Conservation (phyloP, 768 basidiomycete genomes). For the Lentinula sp. region DNA sequence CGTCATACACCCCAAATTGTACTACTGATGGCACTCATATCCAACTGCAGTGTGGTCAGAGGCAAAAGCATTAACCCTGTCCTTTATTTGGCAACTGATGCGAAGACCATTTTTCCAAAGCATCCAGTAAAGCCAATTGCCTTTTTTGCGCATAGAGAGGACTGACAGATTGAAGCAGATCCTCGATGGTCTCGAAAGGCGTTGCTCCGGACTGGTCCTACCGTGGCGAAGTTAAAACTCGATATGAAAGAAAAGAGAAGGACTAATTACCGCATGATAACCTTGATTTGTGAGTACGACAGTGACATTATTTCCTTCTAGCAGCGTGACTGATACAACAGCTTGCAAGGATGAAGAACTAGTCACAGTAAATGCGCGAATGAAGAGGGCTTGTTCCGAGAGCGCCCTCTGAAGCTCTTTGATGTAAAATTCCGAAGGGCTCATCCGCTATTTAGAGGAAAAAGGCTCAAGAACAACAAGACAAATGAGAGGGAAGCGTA, state of each 20-base stretch:
- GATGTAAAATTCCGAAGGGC: conserved; percentile 11
- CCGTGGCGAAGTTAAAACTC: neutral
- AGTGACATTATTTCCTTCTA: conserved; percentile 46
- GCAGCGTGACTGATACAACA: conserved; percentile 43
- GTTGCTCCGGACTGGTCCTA: conserved; percentile 12
- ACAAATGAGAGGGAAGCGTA: neutral
- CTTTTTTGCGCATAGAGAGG: conserved; percentile 42
- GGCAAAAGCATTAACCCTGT: neutral
- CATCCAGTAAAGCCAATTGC: conserved; percentile 33
- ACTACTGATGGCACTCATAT: neutral
- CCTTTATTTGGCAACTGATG: neutral
- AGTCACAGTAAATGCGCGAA: conserved; percentile 38
- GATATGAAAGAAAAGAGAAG: neutral
- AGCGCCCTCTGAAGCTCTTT: conserved; percentile 51
- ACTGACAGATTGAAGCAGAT: conserved; percentile 49
- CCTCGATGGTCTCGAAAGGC: conserved; percentile 55
- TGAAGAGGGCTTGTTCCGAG: conserved; percentile 52
- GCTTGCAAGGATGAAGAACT: conserved; percentile 39
- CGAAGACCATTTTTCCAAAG: conserved; percentile 26
- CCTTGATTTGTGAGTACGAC: conserved; percentile 48
- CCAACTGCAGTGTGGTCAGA: neutral
- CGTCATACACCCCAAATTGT: neutral
- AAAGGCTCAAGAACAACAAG: neutral
- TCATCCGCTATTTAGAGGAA: neutral
- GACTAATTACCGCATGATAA: conserved; percentile 40